phyloP scores from a whole-genome alignment of 495 filamentous ascomycete genomes.

The Penicillium flavigenum region DNA sequence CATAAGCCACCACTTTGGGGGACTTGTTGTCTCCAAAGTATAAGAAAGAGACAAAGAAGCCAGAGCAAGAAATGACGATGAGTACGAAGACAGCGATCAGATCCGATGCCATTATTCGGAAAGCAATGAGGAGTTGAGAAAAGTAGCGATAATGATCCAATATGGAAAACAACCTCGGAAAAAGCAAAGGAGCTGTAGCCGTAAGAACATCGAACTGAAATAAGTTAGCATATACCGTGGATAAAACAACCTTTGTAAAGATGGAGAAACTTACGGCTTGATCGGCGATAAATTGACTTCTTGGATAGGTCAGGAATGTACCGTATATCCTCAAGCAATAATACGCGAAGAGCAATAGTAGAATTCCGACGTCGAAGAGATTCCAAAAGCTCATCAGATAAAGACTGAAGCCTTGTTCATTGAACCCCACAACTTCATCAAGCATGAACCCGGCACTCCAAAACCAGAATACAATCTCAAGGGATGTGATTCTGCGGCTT shows the following conservation, averaged over 20 bases:
- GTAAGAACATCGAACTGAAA: conserved; percentile 79
- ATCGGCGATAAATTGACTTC: conserved; percentile 61
- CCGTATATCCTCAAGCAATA: conserved; percentile 87
- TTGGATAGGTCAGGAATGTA: conserved; percentile 68
- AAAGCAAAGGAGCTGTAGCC: conserved; percentile 81
- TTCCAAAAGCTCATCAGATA: conserved; percentile 99
- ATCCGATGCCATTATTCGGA: conserved; percentile 88
- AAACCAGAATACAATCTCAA: conserved; percentile 91
- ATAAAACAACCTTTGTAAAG: background rate
- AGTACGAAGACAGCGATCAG: conserved; percentile 78
- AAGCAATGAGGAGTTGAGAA: conserved; percentile 88
- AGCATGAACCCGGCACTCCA: conserved; percentile 97
- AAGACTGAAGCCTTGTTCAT: conserved; percentile 88
- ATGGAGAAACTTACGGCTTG: conserved; percentile 49
- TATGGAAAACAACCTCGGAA: conserved; percentile 86
- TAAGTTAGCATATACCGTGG: background rate
- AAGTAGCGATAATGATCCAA: conserved; percentile 95
- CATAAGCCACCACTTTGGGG: conserved; percentile 67
- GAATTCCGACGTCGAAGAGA: conserved; percentile 83
- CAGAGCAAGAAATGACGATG: conserved; percentile 81
- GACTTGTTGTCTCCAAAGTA: conserved; percentile 70
- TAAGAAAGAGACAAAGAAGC: conserved; percentile 91
- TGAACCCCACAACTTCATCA: conserved; percentile 90
- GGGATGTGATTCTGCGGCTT: conserved; percentile 69
- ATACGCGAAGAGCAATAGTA: conserved; percentile 82